Base-by-base conservation (phyloP, 2,329 filamentous ascomycete species). In the Fusarium sp. region DNA sequence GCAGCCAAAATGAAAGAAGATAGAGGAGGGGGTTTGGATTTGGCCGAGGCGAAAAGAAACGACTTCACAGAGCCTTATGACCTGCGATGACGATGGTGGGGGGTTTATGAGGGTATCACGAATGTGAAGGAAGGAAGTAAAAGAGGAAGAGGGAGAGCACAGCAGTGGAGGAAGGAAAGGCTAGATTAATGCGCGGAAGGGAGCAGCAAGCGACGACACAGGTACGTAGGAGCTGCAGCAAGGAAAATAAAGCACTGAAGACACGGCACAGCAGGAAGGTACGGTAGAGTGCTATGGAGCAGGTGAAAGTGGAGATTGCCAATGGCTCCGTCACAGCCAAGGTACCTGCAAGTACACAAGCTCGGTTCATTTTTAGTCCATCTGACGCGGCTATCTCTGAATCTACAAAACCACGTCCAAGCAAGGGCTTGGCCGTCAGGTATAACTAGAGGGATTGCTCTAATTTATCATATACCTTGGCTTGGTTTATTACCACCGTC, bases 141-240 rank as follows among this genome's bases (percentile, higher is more conserved):
- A 47, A 46, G 42, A 46, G 41, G 40, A 56, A 38, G 52, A 63
- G 40, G 38, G 52, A 47, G 41, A 38, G 19, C 19, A 56, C 44
- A 47, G 40, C 45, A 53, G 61, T 45, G 53, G 58, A 61, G 52
- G 42, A 42, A 57, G 52, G 42, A 42, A 57, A 42, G 52, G 35
- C 31, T 51, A 39, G 47, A 54, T 68, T 67, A 67, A 66, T 62
- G 63, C 43, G 63, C 58, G 49, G 49, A 58, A 51, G 43, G 42
- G 52, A 54, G 19, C 48, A 32, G 48, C 35, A 45, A 65, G 47
- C 45, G 58, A 55, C 56, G 48, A 53, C 48, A 53, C 46, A n/a
- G n/a, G n/a, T 55, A 54, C 49, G 57, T 51, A 64, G 51, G 51
- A 50, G 49, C 49, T 40, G 58, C 58, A 63, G 48, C 38, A 41